These are phyloP conservation scores for Pyricularia pennisetigena DNA, from an alignment of 2,329 filamentous ascomycete genomes.

Conservation along the genomic window DNA sequence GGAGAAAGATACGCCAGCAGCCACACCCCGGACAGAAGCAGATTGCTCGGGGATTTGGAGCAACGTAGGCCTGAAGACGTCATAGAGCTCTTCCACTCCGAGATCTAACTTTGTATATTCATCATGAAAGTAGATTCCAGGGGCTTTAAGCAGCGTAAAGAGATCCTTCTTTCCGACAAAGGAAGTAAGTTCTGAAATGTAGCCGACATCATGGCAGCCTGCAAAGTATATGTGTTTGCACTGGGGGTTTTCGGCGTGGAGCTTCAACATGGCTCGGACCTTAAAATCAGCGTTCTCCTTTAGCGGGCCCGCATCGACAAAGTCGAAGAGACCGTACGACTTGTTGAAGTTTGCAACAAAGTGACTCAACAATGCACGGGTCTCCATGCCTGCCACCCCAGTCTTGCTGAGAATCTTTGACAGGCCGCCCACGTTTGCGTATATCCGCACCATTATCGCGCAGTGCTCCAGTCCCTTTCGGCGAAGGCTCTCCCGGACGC, in stretches of 20 bases:
- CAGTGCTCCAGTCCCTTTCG: background rate
- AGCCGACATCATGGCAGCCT: slow-evolving; percentile 50
- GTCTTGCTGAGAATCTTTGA: background rate
- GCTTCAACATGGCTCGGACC: slow-evolving; percentile 35
- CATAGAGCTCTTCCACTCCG: background rate
- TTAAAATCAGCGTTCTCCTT: slow-evolving; percentile 53
- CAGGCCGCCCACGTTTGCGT: background rate
- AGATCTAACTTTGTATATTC: background rate
- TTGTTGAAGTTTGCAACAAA: slow-evolving; percentile 48
- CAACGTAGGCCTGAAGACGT: background rate
- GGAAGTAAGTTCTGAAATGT: slow-evolving; percentile 44
- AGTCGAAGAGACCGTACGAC: slow-evolving; percentile 48
- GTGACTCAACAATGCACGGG: slow-evolving; percentile 32
- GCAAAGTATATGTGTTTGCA: slow-evolving; percentile 58
- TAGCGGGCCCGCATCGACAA: slow-evolving; percentile 49
- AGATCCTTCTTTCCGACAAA: slow-evolving; percentile 29
- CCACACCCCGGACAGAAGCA: background rate
- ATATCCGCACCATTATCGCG: background rate
- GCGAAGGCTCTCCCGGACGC: background rate
- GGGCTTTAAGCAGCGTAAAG: background rate
- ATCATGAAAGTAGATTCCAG: background rate
- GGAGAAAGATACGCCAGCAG: background rate
- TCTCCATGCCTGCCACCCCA: background rate
- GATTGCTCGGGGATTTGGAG: background rate
- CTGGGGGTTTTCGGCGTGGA: slow-evolving; percentile 47